A percentile compares a stretch with the other conserved stretches of the same genome.
Conservation (phyloP, 1,284 basidiomycete species). For the Tilletiaria anomala region DNA sequence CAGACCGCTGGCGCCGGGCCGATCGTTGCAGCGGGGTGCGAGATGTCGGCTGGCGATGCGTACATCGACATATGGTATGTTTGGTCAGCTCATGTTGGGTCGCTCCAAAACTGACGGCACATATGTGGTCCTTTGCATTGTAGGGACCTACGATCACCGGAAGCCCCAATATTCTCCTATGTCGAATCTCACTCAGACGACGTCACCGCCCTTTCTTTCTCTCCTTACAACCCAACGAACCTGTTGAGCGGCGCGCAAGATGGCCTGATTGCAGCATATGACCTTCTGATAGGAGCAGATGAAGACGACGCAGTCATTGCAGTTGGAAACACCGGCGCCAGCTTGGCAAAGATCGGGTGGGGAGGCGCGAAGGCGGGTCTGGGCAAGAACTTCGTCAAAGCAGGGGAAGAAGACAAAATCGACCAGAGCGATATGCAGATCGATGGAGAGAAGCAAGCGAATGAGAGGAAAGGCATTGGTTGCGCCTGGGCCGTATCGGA, state of each 20-base stretch:
- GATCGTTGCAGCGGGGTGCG: conserved; percentile 25
- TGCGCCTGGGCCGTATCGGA: conserved; percentile 30
- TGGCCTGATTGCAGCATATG: conserved; percentile 27
- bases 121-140: too few species aligned
- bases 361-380: neutral
- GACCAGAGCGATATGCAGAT: conserved; percentile 2
- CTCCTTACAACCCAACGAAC: conserved; percentile 10
- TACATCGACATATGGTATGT: conserved; percentile 24
- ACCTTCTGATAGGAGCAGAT: conserved; percentile 14
- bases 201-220: conserved; percentile 25
- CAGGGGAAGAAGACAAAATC: neutral
- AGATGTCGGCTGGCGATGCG: conserved; percentile 25
- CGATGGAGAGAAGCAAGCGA: conserved; percentile 11
- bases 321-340: conserved; percentile 30
- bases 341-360: conserved; percentile 30
- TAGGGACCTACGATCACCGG: conserved; percentile 16
- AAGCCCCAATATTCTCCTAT: conserved; percentile 20
- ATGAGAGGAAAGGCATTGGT: conserved; percentile 15
- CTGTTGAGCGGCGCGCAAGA: conserved; percentile 33
- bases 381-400: neutral
- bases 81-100: neutral
- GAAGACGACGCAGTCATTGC: conserved; percentile 36
- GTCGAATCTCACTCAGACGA: conserved; percentile 36
- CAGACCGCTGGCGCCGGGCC: neutral
- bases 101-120: neutral